A percentile compares a stretch with the other conserved stretches of the same genome.
phyloP scores from a whole-genome alignment of 1,139 yeast species.

The Taphrina wiesneri region DNA sequence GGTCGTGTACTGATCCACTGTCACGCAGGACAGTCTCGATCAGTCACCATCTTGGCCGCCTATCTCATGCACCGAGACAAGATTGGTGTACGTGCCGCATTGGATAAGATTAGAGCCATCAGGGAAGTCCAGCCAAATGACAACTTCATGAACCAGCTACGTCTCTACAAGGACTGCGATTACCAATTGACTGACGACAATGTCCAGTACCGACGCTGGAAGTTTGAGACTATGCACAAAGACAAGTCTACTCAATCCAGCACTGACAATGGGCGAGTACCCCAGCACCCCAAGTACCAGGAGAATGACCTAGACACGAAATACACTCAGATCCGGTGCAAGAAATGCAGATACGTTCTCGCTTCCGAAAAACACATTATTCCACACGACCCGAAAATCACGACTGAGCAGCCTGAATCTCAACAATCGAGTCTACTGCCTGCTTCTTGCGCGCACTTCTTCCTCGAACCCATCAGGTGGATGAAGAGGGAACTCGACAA shows the following conservation, averaged over 20 bases:
- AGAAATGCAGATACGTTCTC: conserved; percentile 44
- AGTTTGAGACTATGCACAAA: conserved; percentile 36
- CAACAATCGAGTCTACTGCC: conserved; percentile 28
- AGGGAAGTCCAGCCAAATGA: conserved; percentile 71
- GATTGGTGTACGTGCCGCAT: conserved; percentile 60
- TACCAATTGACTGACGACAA: conserved; percentile 48
- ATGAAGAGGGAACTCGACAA: conserved; percentile 73
- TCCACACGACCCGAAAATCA: conserved; percentile 39
- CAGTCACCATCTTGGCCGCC: conserved; percentile 70
- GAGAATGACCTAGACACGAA: conserved; percentile 12
- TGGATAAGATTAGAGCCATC: conserved; percentile 69
- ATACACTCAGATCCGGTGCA: conserved; percentile 42
- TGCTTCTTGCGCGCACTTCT: conserved; percentile 81
- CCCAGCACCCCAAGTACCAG: background rate
- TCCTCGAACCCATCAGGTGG: conserved; percentile 86
- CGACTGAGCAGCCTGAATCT: conserved; percentile 13
- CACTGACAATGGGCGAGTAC: background rate
- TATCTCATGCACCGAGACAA: conserved; percentile 75
- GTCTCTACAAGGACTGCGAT: conserved; percentile 58
- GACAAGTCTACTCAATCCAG: background rate
- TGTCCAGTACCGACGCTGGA: conserved; percentile 58
- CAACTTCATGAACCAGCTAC: conserved; percentile 71
- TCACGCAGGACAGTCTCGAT: conserved; percentile 78
- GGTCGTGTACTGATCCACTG: conserved; percentile 49
- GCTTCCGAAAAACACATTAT: conserved; percentile 42